Evolutionary conservation across 2,329 filamentous ascomycete genomes (phyloP).

Genomic region (Stemphylium lycopersici): DNA sequence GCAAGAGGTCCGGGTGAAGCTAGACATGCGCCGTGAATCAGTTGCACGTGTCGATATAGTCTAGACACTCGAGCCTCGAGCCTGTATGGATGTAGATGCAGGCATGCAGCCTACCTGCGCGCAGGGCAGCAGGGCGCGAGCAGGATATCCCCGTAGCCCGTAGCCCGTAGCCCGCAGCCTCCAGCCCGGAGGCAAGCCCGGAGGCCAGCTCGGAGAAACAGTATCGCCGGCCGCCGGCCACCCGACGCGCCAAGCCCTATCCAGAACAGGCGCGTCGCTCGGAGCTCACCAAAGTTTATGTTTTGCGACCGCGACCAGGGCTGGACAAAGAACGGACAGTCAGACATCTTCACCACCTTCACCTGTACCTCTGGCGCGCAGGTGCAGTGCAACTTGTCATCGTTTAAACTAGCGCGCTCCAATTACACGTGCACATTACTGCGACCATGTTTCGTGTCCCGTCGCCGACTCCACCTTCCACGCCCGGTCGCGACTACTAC

Average conservation of each 20-base stretch:
- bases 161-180: too few species aligned
- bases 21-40: conserved; percentile 8
- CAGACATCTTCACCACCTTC: neutral
- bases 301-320: conserved; percentile 21
- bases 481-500: conserved; percentile 38
- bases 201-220: neutral
- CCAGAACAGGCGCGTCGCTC: conserved; percentile 22
- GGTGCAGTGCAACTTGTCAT: neutral
- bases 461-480: conserved; percentile 45
- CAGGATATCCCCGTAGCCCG: neutral
- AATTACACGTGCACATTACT: neutral
- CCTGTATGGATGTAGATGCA: neutral
- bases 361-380: neutral
- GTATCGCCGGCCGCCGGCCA: conserved; percentile 2
- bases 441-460: conserved; percentile 44
- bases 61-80: neutral
- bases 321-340: conserved; percentile 2
- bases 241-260: conserved; percentile 17
- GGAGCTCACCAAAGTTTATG: conserved; percentile 22
- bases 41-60: conserved; percentile 3
- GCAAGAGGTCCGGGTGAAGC: neutral
- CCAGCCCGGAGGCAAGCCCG: too few species aligned
- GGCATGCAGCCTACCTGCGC: too few species aligned
- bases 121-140: neutral
- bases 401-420: neutral